phyloP scores from a whole-genome alignment of 306 rosid genomes.

The Ziziphus jujuba region DNA sequence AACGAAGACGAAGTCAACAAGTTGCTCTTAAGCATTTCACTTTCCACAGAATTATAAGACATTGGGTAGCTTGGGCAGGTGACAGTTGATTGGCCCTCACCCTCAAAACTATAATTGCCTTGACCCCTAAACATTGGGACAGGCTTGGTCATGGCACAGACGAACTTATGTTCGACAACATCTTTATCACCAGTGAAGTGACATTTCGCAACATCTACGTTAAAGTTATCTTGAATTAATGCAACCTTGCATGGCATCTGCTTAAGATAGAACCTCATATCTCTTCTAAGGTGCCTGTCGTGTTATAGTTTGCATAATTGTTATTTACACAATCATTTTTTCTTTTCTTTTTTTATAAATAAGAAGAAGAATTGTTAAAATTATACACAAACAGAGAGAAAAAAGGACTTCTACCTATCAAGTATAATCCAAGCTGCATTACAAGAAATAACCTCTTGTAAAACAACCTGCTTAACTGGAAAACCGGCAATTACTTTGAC shows the following conservation, averaged over 20 bases:
- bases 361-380: too few relatives aligned
- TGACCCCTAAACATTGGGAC: slow-evolving; percentile 36
- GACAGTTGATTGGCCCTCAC: slow-evolving; percentile 33
- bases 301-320: background rate
- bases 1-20: slow-evolving; percentile 24
- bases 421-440: slow-evolving; percentile 70
- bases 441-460: slow-evolving; percentile 54
- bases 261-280: slow-evolving; percentile 50
- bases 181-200: slow-evolving; percentile 28
- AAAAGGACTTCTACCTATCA: slow-evolving; percentile 60
- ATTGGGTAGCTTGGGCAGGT: slow-evolving; percentile 33
- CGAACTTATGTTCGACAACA: slow-evolving; percentile 35
- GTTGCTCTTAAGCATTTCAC: slow-evolving; percentile 23
- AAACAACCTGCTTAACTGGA: slow-evolving; percentile 64
- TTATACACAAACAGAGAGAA: background rate
- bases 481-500: slow-evolving; percentile 75
- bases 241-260: slow-evolving; percentile 71
- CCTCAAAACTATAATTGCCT: slow-evolving; percentile 30
- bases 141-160: slow-evolving; percentile 50
- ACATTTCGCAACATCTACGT: slow-evolving; percentile 43
- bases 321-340: background rate
- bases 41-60: slow-evolving; percentile 31
- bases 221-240: slow-evolving; percentile 49
- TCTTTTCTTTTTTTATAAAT: background rate
- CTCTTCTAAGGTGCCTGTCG: slow-evolving; percentile 63